A percentile compares a stretch with the other conserved stretches of the same genome.
Evolutionary conservation across 352 stramenopile species (phyloP).

Genomic region (Pythium chondricola): DNA sequence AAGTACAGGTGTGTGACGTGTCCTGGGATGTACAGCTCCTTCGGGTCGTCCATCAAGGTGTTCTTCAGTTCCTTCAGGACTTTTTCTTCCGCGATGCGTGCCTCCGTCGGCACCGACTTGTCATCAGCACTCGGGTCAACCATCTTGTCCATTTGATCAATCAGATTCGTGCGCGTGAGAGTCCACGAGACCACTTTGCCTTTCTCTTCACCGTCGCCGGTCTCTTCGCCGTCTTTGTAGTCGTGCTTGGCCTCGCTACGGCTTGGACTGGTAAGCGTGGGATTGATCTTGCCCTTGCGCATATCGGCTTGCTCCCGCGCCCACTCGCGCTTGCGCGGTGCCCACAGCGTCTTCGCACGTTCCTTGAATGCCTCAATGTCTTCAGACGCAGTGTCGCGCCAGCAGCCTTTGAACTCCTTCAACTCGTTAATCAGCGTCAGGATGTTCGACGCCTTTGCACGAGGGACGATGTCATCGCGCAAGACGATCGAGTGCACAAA

Average conservation of each 20-base stretch:
- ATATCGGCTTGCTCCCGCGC: slow-evolving; percentile 55
- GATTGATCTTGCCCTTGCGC: slow-evolving; percentile 19
- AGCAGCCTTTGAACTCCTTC: slow-evolving; percentile 77
- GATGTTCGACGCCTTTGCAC: slow-evolving; percentile 79
- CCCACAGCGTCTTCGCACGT: slow-evolving; percentile 77
- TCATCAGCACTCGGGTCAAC: slow-evolving; percentile 25
- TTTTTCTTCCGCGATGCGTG: slow-evolving; percentile 43
- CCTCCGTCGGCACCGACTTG: slow-evolving; percentile 24
- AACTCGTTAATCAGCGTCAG: slow-evolving; percentile 67
- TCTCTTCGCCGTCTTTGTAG: not conserved
- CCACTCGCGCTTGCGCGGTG: slow-evolving; percentile 76
- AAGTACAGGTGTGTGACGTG: slow-evolving; percentile 77
- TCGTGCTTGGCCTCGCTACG: slow-evolving; percentile 13
- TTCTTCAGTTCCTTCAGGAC: slow-evolving; percentile 45
- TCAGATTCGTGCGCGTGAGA: slow-evolving; percentile 67
- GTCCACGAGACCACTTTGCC: slow-evolving; percentile 56
- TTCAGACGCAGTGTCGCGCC: slow-evolving; percentile 71
- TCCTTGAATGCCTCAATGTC: slow-evolving; percentile 80
- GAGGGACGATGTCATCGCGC: slow-evolving; percentile 80
- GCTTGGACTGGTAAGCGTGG: not conserved
- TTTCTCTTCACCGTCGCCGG: slow-evolving; percentile 18
- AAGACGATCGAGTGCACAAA: slow-evolving; percentile 85
- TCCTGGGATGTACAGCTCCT: slow-evolving; percentile 76
- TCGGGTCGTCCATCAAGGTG: slow-evolving; percentile 49
- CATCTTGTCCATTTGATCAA: slow-evolving; percentile 64